Evolutionary conservation across 345 rosid genomes (phyloP).

Genomic region (Aquilaria malaccensis): DNA sequence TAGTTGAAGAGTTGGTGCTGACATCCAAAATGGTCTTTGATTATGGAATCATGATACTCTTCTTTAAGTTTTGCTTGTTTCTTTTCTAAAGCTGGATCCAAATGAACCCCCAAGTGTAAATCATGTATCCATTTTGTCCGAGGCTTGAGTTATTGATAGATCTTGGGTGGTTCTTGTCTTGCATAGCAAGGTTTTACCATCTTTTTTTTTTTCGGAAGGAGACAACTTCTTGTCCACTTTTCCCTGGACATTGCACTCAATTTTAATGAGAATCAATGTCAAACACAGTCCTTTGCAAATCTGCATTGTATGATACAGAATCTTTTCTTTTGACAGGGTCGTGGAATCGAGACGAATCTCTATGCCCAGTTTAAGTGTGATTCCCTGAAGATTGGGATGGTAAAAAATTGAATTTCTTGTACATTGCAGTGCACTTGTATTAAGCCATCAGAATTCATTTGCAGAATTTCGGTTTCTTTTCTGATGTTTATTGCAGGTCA

Average conservation of each 20-base stretch:
- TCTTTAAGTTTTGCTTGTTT: no score
- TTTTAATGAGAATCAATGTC: no score
- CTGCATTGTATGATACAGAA: background rate
- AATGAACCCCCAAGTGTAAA: background rate
- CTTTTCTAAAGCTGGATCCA: background rate
- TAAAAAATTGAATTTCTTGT: conserved; percentile 18
- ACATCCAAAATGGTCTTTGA: no score
- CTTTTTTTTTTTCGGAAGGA: no score
- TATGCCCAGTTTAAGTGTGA: conserved; percentile 96
- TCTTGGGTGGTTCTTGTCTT: conserved; percentile 3
- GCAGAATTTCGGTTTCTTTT: background rate
- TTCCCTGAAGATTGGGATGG: conserved; percentile 98
- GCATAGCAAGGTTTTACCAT: conserved; percentile 1
- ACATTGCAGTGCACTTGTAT: background rate
- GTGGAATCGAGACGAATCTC: conserved; percentile 97
- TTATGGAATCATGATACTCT: no score
- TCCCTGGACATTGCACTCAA: no score
- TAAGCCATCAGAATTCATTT: background rate
- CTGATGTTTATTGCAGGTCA: conserved; percentile 49
- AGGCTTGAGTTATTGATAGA: no score
- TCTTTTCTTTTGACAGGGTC: conserved; percentile 57
- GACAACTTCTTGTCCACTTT: no score
- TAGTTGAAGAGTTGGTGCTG: no score
- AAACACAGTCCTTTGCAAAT: background rate
- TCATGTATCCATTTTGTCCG: no score